phyloP scores from a whole-genome alignment of 192 early-diverging fungal genomes.

The Phlyctochytrium planicorne region DNA sequence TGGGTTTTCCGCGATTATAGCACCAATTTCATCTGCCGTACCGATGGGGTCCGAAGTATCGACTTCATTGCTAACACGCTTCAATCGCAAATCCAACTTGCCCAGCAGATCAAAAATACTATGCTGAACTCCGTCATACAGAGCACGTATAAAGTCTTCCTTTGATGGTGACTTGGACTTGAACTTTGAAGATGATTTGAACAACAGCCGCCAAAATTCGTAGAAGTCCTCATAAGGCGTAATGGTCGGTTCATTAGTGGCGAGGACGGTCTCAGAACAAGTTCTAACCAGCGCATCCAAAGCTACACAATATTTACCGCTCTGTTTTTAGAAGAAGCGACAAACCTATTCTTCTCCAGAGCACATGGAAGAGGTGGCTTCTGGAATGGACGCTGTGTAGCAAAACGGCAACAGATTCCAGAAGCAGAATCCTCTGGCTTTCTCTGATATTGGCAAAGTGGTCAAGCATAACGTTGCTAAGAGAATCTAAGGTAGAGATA shows the following conservation, averaged over 20 bases:
- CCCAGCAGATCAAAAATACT: slow-evolving; percentile 42
- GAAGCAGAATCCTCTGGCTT: slow-evolving; percentile 45
- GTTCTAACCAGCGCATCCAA: slow-evolving; percentile 55
- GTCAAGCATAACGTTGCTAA: slow-evolving; percentile 42
- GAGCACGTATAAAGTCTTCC: slow-evolving; percentile 29
- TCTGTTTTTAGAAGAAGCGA: not conserved
- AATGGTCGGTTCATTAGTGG: slow-evolving; percentile 21
- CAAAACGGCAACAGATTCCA: slow-evolving; percentile 50
- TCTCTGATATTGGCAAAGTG: slow-evolving; percentile 48
- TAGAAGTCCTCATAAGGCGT: slow-evolving; percentile 52
- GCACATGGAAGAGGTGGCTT: slow-evolving; percentile 25
- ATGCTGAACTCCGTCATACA: slow-evolving; percentile 57
- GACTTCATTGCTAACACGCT: slow-evolving; percentile 23
- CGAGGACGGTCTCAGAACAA: slow-evolving; percentile 43
- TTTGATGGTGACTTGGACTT: not conserved
- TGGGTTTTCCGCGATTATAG: slow-evolving; percentile 52
- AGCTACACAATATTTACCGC: slow-evolving; percentile 31
- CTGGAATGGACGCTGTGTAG: slow-evolving; percentile 21
- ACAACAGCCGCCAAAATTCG: slow-evolving; percentile 61
- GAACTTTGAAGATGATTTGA: slow-evolving; percentile 35
- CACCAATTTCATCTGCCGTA: not conserved
- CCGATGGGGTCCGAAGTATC: slow-evolving; percentile 1
- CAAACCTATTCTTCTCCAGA: slow-evolving; percentile 36
- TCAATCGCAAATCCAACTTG: slow-evolving; percentile 43
- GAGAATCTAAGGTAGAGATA: too few species aligned